These are phyloP conservation scores for Mortierella sp. DNA, from an alignment of 371 early-diverging fungal genomes.

Conservation along the genomic window DNA sequence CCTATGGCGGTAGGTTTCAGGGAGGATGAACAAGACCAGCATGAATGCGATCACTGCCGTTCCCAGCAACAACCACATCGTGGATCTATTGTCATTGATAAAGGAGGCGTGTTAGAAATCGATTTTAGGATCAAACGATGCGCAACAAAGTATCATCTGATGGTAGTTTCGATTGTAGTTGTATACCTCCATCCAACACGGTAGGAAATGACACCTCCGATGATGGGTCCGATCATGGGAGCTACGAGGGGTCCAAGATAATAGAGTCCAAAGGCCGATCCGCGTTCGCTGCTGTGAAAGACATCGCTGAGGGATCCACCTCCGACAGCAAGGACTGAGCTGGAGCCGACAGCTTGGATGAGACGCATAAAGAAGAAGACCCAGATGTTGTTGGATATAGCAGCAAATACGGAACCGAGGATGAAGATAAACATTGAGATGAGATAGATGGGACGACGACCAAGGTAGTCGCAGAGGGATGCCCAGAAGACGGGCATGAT, in stretches of 20 bases:
- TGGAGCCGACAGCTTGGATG: slow-evolving; percentile 76
- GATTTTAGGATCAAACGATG: too few relatives aligned
- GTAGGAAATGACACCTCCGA: slow-evolving; percentile 68
- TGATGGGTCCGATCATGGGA: slow-evolving; percentile 71
- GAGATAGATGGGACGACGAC: slow-evolving; percentile 77
- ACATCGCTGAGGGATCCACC: slow-evolving; percentile 80
- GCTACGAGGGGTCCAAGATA: slow-evolving; percentile 67
- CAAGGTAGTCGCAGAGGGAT: slow-evolving; percentile 72
- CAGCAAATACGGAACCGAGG: slow-evolving; percentile 72
- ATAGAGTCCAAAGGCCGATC: slow-evolving; percentile 74
- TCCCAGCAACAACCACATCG: slow-evolving; percentile 72
- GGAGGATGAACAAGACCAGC: slow-evolving; percentile 66
- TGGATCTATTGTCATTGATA: slow-evolving; percentile 52
- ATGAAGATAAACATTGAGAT: slow-evolving; percentile 71
- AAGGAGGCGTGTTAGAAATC: not conserved
- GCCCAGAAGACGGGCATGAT: slow-evolving; percentile 71
- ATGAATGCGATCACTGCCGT: slow-evolving; percentile 64
- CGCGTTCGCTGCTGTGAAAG: slow-evolving; percentile 72
- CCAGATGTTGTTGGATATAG: slow-evolving; percentile 64
- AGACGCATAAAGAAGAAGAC: slow-evolving; percentile 71
- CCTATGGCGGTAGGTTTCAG: slow-evolving; percentile 69
- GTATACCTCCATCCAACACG: slow-evolving; percentile 65
- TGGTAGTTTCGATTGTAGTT: too few relatives aligned
- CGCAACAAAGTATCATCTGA: too few relatives aligned
- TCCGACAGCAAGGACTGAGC: slow-evolving; percentile 77